These are phyloP conservation scores for Smallanthus sonchifolius DNA, from an alignment of 129 eudicot species.

Conservation along the genomic window DNA sequence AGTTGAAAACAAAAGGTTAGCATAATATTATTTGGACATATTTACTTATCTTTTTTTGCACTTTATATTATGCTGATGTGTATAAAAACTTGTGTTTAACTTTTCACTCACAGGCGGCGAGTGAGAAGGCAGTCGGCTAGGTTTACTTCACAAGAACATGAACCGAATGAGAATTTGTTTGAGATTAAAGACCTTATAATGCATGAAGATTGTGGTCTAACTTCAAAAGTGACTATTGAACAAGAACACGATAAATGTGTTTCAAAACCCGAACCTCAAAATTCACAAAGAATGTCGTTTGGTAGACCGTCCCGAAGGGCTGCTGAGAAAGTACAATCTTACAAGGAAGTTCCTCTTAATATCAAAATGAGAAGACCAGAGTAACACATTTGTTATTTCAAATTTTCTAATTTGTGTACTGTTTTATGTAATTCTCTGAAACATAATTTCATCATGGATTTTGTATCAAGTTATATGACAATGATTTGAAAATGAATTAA, in stretches of 20 bases:
- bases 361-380: constrained; percentile 64
- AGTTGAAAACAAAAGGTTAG: constrained; percentile 64
- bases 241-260: background rate
- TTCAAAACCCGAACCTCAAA: constrained; percentile 9
- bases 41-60: background rate
- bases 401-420: background rate
- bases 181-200: constrained; percentile 46
- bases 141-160: constrained; percentile 33
- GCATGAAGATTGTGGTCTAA: constrained; percentile 28
- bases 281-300: constrained; percentile 22
- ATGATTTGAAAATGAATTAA: no score
- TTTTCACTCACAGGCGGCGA: constrained; percentile 39
- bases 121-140: constrained; percentile 63
- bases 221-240: constrained; percentile 4
- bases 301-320: constrained; percentile 27
- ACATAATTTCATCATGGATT: background rate
- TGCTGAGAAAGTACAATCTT: constrained; percentile 55
- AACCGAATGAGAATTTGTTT: constrained; percentile 39
- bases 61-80: background rate
- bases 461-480: background rate
- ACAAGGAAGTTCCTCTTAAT: constrained; percentile 67
- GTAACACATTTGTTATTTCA: constrained; percentile 12
- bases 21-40: background rate
- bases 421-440: background rate
- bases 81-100: background rate